Percentiles rank a stretch among this genome's conserved stretches.
Evolutionary conservation across 108 stramenopile species (phyloP).

Genomic region (Cyclotella kingstonii): DNA sequence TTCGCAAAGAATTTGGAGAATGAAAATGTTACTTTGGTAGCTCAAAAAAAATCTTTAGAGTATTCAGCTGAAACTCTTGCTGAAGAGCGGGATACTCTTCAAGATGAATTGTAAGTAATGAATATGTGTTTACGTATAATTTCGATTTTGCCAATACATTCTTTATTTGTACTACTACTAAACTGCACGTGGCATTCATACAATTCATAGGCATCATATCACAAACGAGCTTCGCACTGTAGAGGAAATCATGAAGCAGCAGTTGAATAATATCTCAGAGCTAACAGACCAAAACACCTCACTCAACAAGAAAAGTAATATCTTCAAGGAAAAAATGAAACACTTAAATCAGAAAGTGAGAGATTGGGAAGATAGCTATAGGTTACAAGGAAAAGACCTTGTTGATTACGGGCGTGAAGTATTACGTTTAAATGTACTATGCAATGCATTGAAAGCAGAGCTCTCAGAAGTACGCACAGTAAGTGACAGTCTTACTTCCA

Average conservation of each 20-base stretch:
- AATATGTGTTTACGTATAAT: too few species aligned
- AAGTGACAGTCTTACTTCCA: too few species aligned
- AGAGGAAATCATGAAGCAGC: background rate
- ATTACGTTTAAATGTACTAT: background rate
- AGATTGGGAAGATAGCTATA: constrained; percentile 29
- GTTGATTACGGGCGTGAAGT: constrained; percentile 17
- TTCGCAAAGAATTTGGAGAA: constrained; percentile 11
- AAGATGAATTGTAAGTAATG: constrained; percentile 30
- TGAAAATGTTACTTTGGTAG: constrained; percentile 5
- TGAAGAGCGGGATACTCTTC: background rate
- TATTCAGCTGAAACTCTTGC: background rate
- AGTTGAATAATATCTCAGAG: constrained; percentile 18
- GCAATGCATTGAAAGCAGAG: constrained; percentile 8
- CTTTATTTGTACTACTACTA: background rate
- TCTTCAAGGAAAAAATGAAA: constrained; percentile 25
- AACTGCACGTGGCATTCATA: background rate
- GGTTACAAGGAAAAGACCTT: constrained; percentile 18
- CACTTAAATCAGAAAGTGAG: constrained; percentile 13
- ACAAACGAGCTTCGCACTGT: background rate
- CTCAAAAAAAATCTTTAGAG: constrained; percentile 1
- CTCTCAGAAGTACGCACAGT: constrained; percentile 5
- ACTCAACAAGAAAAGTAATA: constrained; percentile 23
- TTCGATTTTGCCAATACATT: background rate
- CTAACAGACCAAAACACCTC: constrained; percentile 8
- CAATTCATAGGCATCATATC: background rate